Evolutionary conservation across 2,329 filamentous ascomycete species (phyloP).

Genomic region (Coniochaeta hoffmannii): DNA sequence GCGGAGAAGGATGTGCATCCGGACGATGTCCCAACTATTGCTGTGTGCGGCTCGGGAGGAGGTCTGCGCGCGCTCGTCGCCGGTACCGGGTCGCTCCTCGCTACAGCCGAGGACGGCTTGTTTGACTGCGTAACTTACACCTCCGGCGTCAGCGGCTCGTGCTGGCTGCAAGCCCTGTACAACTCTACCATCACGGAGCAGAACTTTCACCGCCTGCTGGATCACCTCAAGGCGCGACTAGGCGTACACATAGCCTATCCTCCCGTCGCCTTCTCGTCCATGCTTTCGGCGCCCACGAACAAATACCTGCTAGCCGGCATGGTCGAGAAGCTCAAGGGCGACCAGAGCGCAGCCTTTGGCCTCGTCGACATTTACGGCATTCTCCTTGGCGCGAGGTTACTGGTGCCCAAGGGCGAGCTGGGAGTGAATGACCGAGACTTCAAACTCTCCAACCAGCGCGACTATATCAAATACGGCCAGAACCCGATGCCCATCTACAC

Average conservation of each 20-base stretch:
- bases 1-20: conserved; percentile 77
- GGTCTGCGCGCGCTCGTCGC: conserved; percentile 86
- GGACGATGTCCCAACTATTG: conserved; percentile 87
- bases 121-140: conserved; percentile 95
- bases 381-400: conserved; percentile 71
- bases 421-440: conserved; percentile 71
- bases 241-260: conserved; percentile 90
- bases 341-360: conserved; percentile 73
- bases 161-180: conserved; percentile 88
- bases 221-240: conserved; percentile 80
- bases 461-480: conserved; percentile 67
- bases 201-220: conserved; percentile 61
- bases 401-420: conserved; percentile 81
- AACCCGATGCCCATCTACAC: conserved; percentile 93
- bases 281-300: conserved; percentile 87
- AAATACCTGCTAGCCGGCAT: conserved; percentile 83
- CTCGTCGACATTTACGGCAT: conserved; percentile 91
- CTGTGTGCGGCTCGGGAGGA: conserved; percentile 89
- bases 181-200: conserved; percentile 70
- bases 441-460: conserved; percentile 82
- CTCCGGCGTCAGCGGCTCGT: conserved; percentile 89
- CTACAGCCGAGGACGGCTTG: conserved; percentile 75
- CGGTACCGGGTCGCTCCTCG: conserved; percentile 79
- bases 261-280: conserved; percentile 68
- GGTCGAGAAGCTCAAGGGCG: conserved; percentile 85